Evolutionary conservation across 805 yeast genomes (phyloP).

Genomic region (Kluyveromyces lactis): DNA sequence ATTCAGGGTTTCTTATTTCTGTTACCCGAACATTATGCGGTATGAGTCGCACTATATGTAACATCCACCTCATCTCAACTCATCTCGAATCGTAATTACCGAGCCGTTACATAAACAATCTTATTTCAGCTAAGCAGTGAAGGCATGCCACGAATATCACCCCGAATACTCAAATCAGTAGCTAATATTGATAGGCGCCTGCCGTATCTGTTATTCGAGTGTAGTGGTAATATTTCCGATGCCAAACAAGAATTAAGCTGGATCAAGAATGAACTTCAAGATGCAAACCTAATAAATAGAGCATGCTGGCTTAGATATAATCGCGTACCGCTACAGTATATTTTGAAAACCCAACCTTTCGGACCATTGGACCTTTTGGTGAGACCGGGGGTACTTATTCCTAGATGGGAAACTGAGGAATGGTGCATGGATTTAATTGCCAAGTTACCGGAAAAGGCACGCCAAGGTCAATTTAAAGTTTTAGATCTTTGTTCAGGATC

Average conservation of each 20-base stretch:
- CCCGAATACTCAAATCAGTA: conserved; percentile 12
- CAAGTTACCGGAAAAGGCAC: conserved; percentile 1
- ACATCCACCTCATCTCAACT: too few relatives aligned
- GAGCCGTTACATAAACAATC: background rate
- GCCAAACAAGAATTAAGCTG: conserved; percentile 23
- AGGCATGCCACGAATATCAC: conserved; percentile 21
- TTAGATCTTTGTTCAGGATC: conserved; percentile 81
- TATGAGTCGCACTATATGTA: too few relatives aligned
- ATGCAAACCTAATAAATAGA: conserved; percentile 3
- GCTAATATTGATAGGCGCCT: conserved; percentile 11
- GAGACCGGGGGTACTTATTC: conserved; percentile 63
- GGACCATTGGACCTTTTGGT: conserved; percentile 58
- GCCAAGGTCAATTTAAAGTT: conserved; percentile 19
- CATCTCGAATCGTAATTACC: background rate
- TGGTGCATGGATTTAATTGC: conserved; percentile 50
- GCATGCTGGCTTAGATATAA: conserved; percentile 50
- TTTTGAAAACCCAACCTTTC: conserved; percentile 82
- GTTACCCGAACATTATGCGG: too few relatives aligned
- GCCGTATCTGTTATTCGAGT: conserved; percentile 23
- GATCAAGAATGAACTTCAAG: conserved; percentile 15
- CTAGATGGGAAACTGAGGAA: conserved; percentile 94
- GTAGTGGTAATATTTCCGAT: conserved; percentile 14
- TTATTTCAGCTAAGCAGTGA: too few relatives aligned
- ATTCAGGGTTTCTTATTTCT: too few relatives aligned
- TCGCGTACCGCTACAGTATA: conserved; percentile 72